phyloP scores from a whole-genome alignment of 495 filamentous ascomycete species.

The Penicillium lagena region DNA sequence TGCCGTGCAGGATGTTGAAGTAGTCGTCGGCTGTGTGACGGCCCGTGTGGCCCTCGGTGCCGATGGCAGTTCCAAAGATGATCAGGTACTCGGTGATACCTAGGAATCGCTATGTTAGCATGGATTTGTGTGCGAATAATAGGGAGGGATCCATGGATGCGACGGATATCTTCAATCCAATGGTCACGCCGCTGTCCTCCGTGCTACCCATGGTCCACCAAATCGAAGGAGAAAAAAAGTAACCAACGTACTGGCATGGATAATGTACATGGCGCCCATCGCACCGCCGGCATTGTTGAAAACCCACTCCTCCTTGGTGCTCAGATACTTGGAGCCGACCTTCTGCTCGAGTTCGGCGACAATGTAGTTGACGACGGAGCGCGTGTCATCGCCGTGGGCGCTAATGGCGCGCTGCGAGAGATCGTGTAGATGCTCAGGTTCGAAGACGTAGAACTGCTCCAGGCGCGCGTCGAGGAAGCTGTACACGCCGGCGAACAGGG shows the following conservation, averaged over 20 bases:
- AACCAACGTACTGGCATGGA: constrained; percentile 62
- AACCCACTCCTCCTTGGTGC: constrained; percentile 41
- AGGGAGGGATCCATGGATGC: background rate
- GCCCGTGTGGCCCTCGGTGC: constrained; percentile 81
- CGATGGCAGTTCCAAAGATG: constrained; percentile 76
- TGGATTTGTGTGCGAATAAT: background rate
- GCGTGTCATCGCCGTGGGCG: constrained; percentile 66
- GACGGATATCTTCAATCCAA: no score
- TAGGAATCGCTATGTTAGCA: constrained; percentile 4
- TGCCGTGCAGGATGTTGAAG: constrained; percentile 79
- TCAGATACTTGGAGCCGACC: constrained; percentile 32
- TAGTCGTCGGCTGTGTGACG: constrained; percentile 88
- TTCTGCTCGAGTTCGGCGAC: constrained; percentile 35
- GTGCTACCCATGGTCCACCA: background rate
- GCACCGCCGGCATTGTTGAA: constrained; percentile 71
- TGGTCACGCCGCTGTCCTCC: no score
- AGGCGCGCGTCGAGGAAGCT: constrained; percentile 62
- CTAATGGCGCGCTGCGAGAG: constrained; percentile 58
- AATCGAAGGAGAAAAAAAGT: background rate
- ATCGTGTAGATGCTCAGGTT: constrained; percentile 58
- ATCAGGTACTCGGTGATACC: constrained; percentile 74
- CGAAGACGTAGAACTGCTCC: constrained; percentile 72
- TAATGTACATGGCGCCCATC: constrained; percentile 86
- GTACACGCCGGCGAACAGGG: constrained; percentile 51
- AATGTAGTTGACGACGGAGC: constrained; percentile 60